These are phyloP conservation scores for Fusarium verticillioides DNA, from an alignment of 2,329 filamentous ascomycete genomes.

Conservation along the genomic window DNA sequence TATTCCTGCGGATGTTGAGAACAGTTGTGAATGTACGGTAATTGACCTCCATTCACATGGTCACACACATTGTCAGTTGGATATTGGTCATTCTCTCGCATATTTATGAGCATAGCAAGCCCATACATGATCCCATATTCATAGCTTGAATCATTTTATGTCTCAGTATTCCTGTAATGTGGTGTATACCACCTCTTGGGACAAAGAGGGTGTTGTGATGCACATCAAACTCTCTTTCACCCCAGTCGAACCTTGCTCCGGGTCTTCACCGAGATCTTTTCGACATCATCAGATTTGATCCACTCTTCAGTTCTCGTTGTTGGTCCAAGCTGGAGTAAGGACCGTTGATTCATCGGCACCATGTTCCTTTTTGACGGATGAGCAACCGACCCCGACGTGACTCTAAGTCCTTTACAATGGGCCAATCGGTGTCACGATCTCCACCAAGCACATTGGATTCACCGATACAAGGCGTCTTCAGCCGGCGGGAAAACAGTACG, in stretches of 20 bases:
- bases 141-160: constrained; percentile 2
- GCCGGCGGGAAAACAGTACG: constrained; percentile 12
- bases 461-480: constrained; percentile 36
- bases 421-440: constrained; percentile 11
- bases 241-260: constrained; percentile 18
- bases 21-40: not conserved
- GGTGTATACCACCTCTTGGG: not conserved
- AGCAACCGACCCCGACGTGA: constrained; percentile 14
- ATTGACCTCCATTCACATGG: constrained; percentile 7
- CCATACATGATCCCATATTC: constrained; percentile 36
- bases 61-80: constrained; percentile 5
- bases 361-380: constrained; percentile 6
- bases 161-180: constrained; percentile 1
- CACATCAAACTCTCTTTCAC: constrained; percentile 9
- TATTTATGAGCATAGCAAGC: constrained; percentile 9
- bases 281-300: constrained; percentile 35
- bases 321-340: constrained; percentile 18
- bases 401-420: not conserved
- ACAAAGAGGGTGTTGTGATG: constrained; percentile 17
- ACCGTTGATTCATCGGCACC: constrained; percentile 19
- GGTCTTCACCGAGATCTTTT: constrained; percentile 42
- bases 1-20: not conserved
- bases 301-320: constrained; percentile 16
- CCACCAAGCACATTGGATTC: constrained; percentile 19
- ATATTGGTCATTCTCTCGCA: constrained; percentile 19